These are phyloP conservation scores for Apophysomyces sp. DNA, from an alignment of 371 early-diverging fungal species.

Conservation along the genomic window DNA sequence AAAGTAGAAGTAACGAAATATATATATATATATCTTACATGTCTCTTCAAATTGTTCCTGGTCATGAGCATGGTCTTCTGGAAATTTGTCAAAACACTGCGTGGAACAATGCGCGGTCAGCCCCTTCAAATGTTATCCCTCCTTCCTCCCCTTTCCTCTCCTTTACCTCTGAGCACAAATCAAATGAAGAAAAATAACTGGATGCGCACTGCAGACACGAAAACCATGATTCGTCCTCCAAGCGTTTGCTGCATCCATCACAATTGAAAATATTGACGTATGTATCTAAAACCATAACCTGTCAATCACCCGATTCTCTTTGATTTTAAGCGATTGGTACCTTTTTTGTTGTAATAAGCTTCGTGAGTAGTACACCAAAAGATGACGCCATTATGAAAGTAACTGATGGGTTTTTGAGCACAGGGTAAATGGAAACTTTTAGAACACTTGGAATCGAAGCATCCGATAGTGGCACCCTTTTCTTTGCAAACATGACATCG, in stretches of 20 bases:
- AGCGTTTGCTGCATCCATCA: conserved; percentile 62
- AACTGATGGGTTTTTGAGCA: conserved; percentile 67
- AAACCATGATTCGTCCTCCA: conserved; percentile 64
- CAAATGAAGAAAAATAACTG: conserved; percentile 71
- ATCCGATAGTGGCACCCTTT: conserved; percentile 89
- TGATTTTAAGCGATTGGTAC: no score
- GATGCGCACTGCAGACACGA: conserved; percentile 69
- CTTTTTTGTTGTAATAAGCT: conserved; percentile 50
- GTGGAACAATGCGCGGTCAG: no score
- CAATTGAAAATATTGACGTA: conserved; percentile 73
- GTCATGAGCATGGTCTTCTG: conserved; percentile 53
- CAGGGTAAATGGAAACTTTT: conserved; percentile 85
- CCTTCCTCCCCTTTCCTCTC: no score
- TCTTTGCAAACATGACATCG: conserved; percentile 76
- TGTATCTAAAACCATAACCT: conserved; percentile 39
- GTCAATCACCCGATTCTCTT: neutral
- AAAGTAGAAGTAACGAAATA: conserved; percentile 27
- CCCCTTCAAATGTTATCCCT: no score
- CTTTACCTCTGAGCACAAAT: conserved; percentile 68
- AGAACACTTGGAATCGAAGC: conserved; percentile 83
- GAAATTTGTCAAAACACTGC: conserved; percentile 62
- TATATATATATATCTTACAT: conserved; percentile 37
- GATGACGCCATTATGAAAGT: conserved; percentile 77
- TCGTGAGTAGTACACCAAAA: conserved; percentile 89
- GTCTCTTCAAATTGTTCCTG: conserved; percentile 62